Conservation (phyloP, 495 filamentous ascomycete genomes). For the Choiromyces venosus region DNA sequence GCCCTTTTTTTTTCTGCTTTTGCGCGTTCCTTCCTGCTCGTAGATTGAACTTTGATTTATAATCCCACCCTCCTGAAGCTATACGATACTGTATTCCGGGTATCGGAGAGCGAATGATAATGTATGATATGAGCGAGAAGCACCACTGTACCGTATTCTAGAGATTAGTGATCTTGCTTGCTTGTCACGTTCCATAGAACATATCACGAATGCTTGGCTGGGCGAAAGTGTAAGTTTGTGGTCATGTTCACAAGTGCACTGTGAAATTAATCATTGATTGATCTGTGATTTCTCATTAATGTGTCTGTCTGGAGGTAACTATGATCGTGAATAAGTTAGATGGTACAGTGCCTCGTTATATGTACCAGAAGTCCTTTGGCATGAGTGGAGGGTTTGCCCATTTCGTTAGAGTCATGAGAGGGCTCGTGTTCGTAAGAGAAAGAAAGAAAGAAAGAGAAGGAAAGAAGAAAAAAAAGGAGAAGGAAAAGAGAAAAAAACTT, state of each 20-base stretch:
- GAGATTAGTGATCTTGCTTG: neutral
- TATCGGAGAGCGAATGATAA: neutral
- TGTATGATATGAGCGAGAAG: neutral
- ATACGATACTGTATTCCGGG: too few relatives aligned
- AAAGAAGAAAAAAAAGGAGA: neutral
- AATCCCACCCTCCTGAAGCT: neutral
- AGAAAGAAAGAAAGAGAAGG: neutral
- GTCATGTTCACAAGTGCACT: too few relatives aligned
- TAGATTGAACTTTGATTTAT: too few relatives aligned
- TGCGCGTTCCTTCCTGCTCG: neutral
- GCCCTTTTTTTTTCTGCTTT: neutral
- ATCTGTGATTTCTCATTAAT: neutral
- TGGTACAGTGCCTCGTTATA: neutral
- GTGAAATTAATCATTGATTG: too few relatives aligned
- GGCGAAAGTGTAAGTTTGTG: too few relatives aligned
- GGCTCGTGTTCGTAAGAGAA: neutral
- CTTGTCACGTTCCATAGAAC: too few relatives aligned
- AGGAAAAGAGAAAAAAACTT: neutral
- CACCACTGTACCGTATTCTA: neutral
- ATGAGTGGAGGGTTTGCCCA: neutral
- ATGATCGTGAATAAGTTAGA: neutral
- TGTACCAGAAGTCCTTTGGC: neutral
- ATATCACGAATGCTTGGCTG: too few relatives aligned
- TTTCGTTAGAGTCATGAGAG: neutral
- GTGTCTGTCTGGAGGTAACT: neutral